Base-by-base conservation (phyloP, 2,329 filamentous ascomycete species). In the Pyricularia pennisetigena region DNA sequence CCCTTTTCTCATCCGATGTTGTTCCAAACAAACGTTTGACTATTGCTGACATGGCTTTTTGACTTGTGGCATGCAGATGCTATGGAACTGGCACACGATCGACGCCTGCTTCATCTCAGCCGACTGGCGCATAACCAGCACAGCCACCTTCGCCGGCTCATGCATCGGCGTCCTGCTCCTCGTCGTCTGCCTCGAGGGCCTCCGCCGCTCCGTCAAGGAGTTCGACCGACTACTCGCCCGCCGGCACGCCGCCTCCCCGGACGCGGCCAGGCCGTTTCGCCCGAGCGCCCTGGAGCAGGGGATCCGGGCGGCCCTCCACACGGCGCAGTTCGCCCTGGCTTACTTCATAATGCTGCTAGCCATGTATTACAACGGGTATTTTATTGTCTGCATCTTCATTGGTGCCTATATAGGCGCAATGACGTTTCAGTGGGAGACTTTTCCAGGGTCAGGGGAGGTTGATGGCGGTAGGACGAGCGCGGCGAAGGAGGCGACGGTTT, bases 361-460 rank as follows among this genome's bases (percentile, higher is more conserved):
- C 71, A 86, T 86, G 83, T 86, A 87, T 75, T 88, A 84, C 78
- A 87, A 87, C 72, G 86, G 88, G 10, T 95, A 92, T 77, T 84
- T 95, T 71, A 91, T 95, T 76, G 89, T 94, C 69, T 92, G 88
- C 72, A 92, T 95, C 76, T 86, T 94, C 70, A 85, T 94, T 68
- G 92, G 92, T 1, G 87, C 90, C 0, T 92, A 87, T 71, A 68
- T 94, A 5, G 92, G 92, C 20, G 82, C 85, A 14, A 92, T 93
- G 71, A 74, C 91, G 69, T 94, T 92, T 75, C 85, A 88, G 32
- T 94, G 90, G 90, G 89, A 91, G 75, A 79, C 76, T 0, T 73
- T 86, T 24, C 57, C 57, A 41, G 75, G 73, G 9, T 68, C 66
- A 24, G 66, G 68, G 72, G 74, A 30, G 67, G 72, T 72, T 14